phyloP scores from a whole-genome alignment of 1,284 basidiomycete genomes.

The Papiliotrema fonsecae region DNA sequence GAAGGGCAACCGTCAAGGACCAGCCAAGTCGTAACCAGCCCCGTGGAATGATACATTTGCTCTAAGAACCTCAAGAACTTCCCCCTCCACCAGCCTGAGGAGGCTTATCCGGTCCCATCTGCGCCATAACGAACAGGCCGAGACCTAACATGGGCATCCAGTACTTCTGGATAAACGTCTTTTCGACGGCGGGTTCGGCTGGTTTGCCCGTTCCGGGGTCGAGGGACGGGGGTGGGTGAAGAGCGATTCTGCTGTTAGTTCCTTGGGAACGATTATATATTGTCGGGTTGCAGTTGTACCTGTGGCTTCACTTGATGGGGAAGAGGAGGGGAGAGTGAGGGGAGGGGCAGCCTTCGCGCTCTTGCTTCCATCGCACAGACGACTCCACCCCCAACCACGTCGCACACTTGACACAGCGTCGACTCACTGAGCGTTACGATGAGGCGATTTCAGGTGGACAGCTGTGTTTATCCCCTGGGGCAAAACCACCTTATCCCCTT shows the following conservation, averaged over 20 bases:
- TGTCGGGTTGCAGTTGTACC: too few relatives aligned
- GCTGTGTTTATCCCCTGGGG: not conserved
- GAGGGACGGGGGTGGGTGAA: constrained; percentile 62
- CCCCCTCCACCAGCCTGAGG: constrained; percentile 1
- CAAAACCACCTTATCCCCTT: not conserved
- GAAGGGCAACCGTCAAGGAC: too few relatives aligned
- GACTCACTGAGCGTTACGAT: constrained; percentile 3
- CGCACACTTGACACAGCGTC: not conserved
- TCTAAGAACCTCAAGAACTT: too few relatives aligned
- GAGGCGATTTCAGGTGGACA: not conserved
- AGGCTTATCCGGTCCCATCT: constrained; percentile 27
- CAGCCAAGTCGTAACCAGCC: too few relatives aligned
- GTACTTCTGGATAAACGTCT: constrained; percentile 79
- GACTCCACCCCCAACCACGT: not conserved
- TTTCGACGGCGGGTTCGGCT: constrained; percentile 60
- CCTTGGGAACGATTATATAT: not conserved
- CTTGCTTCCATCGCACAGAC: not conserved
- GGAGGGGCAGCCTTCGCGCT: not conserved
- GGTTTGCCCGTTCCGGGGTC: constrained; percentile 60
- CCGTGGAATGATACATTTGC: too few relatives aligned
- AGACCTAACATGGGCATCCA: constrained; percentile 71
- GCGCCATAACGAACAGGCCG: constrained; percentile 48
- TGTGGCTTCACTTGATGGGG: too few relatives aligned
- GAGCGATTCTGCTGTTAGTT: constrained; percentile 55
- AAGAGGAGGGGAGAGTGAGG: too few relatives aligned